Conservation (phyloP, 495 filamentous ascomycete genomes). For the Bacidia gigantensis region DNA sequence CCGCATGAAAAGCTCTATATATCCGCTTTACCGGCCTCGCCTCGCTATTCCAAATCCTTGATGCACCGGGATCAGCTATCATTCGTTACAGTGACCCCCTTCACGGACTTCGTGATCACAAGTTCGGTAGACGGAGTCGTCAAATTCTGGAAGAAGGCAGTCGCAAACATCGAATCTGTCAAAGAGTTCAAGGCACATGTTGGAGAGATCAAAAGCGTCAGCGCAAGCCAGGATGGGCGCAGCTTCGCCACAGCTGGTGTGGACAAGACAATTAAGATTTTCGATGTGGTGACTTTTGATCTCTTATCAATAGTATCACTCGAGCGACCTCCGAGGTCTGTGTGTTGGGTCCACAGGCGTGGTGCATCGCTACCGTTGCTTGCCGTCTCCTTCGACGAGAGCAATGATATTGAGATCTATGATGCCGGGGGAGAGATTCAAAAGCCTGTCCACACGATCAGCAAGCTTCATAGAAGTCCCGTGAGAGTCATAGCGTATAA, state of each 20-base stretch:
- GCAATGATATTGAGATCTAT: constrained; percentile 61
- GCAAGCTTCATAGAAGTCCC: constrained; percentile 59
- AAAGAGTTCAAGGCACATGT: constrained; percentile 91
- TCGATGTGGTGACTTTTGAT: constrained; percentile 93
- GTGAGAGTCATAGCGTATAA: constrained; percentile 83
- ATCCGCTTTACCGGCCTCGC: constrained; percentile 68
- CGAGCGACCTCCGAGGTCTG: constrained; percentile 56
- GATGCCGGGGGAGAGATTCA: constrained; percentile 77
- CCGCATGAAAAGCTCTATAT: constrained; percentile 92
- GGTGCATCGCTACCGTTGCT: constrained; percentile 78
- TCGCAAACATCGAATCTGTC: constrained; percentile 84
- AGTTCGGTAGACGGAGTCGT: constrained; percentile 85
- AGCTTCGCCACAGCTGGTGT: constrained; percentile 82
- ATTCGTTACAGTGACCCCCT: constrained; percentile 73
- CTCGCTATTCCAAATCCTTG: constrained; percentile 85
- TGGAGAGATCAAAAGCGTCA: constrained; percentile 71
- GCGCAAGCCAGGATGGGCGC: constrained; percentile 74
- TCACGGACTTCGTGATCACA: constrained; percentile 89
- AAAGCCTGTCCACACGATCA: constrained; percentile 58
- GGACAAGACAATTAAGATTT: constrained; percentile 87
- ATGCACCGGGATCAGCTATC: constrained; percentile 96
- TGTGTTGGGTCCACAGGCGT: constrained; percentile 87
- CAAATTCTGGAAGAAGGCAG: constrained; percentile 98
- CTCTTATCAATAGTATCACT: constrained; percentile 67
- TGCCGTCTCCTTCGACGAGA: constrained; percentile 72